phyloP scores from a whole-genome alignment of 495 filamentous ascomycete species.

The Pseudevernia furfuracea region DNA sequence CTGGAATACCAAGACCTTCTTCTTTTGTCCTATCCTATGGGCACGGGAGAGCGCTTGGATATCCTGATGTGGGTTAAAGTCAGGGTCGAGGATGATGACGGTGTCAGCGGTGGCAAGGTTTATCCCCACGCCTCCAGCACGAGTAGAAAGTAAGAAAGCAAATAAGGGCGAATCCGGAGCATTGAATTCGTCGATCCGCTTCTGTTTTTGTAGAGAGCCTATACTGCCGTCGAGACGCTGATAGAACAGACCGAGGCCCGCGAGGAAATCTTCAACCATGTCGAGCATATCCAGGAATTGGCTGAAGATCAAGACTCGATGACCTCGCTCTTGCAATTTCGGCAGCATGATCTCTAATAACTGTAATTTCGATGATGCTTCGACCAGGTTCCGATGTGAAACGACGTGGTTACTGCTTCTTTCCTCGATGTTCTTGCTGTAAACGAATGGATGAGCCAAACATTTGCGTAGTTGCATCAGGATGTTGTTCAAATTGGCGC shows the following conservation, averaged over 20 bases:
- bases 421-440: conserved; percentile 84
- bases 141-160: conserved; percentile 84
- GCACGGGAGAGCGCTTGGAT: conserved; percentile 91
- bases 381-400: conserved; percentile 71
- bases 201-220: conserved; percentile 76
- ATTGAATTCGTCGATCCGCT: conserved; percentile 89
- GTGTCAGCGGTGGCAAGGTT: conserved; percentile 97
- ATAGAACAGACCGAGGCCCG: conserved; percentile 58
- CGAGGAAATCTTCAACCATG: conserved; percentile 85
- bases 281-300: conserved; percentile 88
- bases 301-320: conserved; percentile 91
- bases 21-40: conserved; percentile 91
- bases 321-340: conserved; percentile 78
- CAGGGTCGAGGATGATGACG: conserved; percentile 95
- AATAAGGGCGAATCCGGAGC: conserved; percentile 73
- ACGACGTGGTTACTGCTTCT: conserved; percentile 42
- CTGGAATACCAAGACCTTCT: conserved; percentile 92
- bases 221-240: conserved; percentile 82
- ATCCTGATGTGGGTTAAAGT: conserved; percentile 98
- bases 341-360: conserved; percentile 85
- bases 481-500: conserved; percentile 80
- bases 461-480: conserved; percentile 93
- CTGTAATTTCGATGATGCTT: conserved; percentile 84
- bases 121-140: conserved; percentile 93
- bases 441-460: conserved; percentile 92